Base-by-base conservation (phyloP, 1,139 yeast species). In the Nematodospora anomalae region DNA sequence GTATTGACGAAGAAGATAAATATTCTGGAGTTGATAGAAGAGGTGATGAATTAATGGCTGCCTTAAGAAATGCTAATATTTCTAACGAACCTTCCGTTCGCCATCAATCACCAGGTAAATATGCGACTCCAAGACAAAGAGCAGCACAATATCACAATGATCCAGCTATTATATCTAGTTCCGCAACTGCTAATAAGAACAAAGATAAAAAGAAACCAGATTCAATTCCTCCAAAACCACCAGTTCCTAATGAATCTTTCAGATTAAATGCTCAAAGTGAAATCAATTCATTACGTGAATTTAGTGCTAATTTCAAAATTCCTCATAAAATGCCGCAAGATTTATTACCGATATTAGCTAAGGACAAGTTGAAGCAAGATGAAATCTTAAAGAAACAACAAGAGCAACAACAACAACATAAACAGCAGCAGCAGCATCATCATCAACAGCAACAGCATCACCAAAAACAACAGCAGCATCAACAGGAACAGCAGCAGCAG, bases 1-100 rank as follows among this genome's bases (percentile, higher is more conserved):
- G 95, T 3, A 49, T 86, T 50, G 97, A 92, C 58, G 98, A 92
- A 62, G 99, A 94, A 58, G 97, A 89, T 60, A 86, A 86, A 62
- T 92, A 90, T 56, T 88, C 97, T 3, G 97, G 97, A 31, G 98
- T 92, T 36, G 77, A 71, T 41, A 57, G 67, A 48, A 68, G 84
- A 47, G 84, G 84, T 21, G 80, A 76, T 46, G 86, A 80, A 41
- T 62, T 80, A 41, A 72, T 80, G 71, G 84, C 84, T 3, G 80
- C 84, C 4, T 67, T 80, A 47, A 70, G 61, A 44, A 60, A 57
- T 23, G 62, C 66, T 21, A 57, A 49, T 61, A 26, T 34, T 47
- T 6, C 28, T 21, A 40, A 42, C 15, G 50, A 46, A n/a, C 27
- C 37, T 6, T 20, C 16, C 40, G n/a, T n/a, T n/a, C n/a, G n/a